Base-by-base conservation (phyloP, 768 basidiomycete species). In the Trametes cinnabarina region DNA sequence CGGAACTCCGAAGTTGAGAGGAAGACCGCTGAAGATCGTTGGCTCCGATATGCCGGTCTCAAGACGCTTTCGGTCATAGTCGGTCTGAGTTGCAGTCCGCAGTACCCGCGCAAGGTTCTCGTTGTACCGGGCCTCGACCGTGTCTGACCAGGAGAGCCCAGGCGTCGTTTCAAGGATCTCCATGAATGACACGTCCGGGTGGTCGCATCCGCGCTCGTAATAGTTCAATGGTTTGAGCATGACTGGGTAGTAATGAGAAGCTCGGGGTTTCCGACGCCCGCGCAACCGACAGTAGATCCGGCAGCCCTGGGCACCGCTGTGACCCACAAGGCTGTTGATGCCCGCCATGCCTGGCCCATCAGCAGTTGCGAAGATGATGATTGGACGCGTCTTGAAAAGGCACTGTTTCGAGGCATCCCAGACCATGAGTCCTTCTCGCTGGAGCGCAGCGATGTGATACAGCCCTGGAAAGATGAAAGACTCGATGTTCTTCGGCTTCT, bases 31-130 rank as follows among this genome's bases (percentile, higher is more conserved):
- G 43, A 77, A 68, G 3, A 78, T 63, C 14, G 61, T 74, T 0
- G 73, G 72, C 46, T 72, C 73, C n/a, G 57, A 59, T 30, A 80
- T 67, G 1, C 77, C 74, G 4, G 71, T 72, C n/a, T 51, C 32
- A 7, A 63, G 64, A 0, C 74, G 69, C 7, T 47, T 25, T 1
- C 53, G 35, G 19, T 69, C 53, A 47, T 70, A 77, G n/a, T n/a
- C n/a, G n/a, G n/a, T n/a, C n/a, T n/a, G n/a, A n/a, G 22, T 74
- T 51, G 0, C 60, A n/a, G n/a, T n/a, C n/a, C n/a, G n/a, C n/a
- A n/a, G n/a, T n/a, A n/a, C n/a, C n/a, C n/a, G n/a, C n/a, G n/a
- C n/a, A n/a, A n/a, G n/a, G n/a, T n/a, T n/a, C n/a, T n/a, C n/a
- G n/a, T n/a, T n/a, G n/a, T n/a, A n/a, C n/a, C n/a, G n/a, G n/a